Evolutionary conservation across 371 early-diverging fungal species (phyloP), one percentile per base, ranked within the genome.

Genomic region (Mortierella sp.): DNA sequence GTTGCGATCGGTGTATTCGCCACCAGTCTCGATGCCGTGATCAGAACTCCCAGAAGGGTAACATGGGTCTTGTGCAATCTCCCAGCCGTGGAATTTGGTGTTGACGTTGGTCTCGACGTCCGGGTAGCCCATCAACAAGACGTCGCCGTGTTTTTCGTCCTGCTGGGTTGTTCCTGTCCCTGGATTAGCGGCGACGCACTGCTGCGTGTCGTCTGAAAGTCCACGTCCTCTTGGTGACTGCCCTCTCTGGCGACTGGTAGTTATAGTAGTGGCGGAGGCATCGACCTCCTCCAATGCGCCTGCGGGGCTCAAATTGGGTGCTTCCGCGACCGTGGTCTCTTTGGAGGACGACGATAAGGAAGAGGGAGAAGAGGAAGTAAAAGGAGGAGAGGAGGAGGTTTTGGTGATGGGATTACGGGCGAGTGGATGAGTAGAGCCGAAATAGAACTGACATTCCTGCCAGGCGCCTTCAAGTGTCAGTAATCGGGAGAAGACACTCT

Each of bases 361-460:
- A 4, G 56, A n/a, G 5, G 51, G 24, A 24, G 55, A 54, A 21
- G 55, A 24, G 24, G 55, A 55, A 24, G 54, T 4, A 5, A 11
- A 11, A 12, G 4, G n/a, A 27, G 72, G 18, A 12, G 21, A 72
- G 14, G 72, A 51, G 35, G 29, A 44, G 21, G 48, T 6, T 4
- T 41, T 65, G 16, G 65, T 32, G 24, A 21, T 16, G 65, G 38
- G 21, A 38, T 38, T 65, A 12, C 38, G 16, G 5, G 65, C 38
- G 0, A 32, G 41, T 29, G 72, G 54, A 54, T 58, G 68, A 14
- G 72, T 48, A 4, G 54, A 49, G 21, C 75, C 60, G 54, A 84
- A 84, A 38, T 81, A 84, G 56, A 78, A 73, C 56, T 81, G 78
- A 48, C 84, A 84, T 51, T 81, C 84, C 63, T 84, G 78, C 84